Evolutionary conservation across 1,284 basidiomycete species (phyloP).

Genomic region (Microbotryomycetes sp.): DNA sequence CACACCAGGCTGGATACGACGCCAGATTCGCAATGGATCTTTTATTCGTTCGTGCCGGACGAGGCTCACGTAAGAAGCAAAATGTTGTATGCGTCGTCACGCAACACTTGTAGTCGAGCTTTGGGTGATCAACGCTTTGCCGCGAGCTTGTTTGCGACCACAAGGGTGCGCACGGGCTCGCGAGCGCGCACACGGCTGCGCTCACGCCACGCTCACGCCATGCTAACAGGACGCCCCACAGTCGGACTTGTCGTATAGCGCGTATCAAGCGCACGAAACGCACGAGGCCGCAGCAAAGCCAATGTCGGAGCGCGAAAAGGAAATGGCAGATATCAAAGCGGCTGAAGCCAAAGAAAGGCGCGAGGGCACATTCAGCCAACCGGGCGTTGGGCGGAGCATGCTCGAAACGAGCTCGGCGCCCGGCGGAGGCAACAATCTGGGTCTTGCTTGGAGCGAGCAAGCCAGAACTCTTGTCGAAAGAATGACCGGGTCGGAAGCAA

Average conservation of each 20-base stretch:
- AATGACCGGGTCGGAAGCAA: not conserved
- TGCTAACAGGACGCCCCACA: slow-evolving; percentile 8
- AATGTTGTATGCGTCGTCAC: slow-evolving; percentile 89
- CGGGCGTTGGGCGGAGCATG: not conserved
- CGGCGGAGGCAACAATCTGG: not conserved
- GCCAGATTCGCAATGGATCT: slow-evolving; percentile 4
- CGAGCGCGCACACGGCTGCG: not conserved
- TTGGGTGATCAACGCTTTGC: slow-evolving; percentile 69
- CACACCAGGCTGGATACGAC: not conserved
- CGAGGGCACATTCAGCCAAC: not conserved
- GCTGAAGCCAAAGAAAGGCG: slow-evolving; percentile 50
- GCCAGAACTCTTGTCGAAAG: slow-evolving; percentile 4
- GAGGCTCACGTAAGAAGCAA: slow-evolving; percentile 39
- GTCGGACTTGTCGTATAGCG: slow-evolving; percentile 44
- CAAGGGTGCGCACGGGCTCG: slow-evolving; percentile 50
- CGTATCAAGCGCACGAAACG: slow-evolving; percentile 66
- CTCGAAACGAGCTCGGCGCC: not conserved
- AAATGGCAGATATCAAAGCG: slow-evolving; percentile 63
- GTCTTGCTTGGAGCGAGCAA: slow-evolving; percentile 16
- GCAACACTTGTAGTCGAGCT: slow-evolving; percentile 61
- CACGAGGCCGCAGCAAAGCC: slow-evolving; percentile 69
- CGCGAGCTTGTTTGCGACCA: slow-evolving; percentile 72
- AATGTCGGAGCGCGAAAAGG: slow-evolving; percentile 68
- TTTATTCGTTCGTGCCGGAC: slow-evolving; percentile 28
- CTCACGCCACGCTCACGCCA: not conserved